Evolutionary conservation across 176 grass and related monocot genomes (phyloP), one percentile per base, ranked within the genome.

Genomic region (Bromus sterilis): DNA sequence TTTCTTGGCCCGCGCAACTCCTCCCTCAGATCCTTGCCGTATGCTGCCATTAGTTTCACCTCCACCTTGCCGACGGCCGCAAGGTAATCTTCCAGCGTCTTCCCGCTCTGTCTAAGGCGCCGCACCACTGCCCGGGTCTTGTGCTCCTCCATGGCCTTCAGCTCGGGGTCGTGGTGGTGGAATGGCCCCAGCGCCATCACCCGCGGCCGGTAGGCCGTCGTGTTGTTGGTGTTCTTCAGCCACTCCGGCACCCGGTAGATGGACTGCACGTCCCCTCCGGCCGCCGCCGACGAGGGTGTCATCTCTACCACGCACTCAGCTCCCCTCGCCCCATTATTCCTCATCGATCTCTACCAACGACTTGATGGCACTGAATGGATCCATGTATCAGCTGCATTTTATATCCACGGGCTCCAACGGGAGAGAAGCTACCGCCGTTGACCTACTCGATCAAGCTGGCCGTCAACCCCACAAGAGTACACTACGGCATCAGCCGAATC

Each of bases 91-190:
- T 29, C 4, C 12, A 76, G 21, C 9, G 14, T 26, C 39, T 48
- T 75, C 1, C 39, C 16, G 11, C 79, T 9, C 12, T 86, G 61
- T 49, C 28, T 65, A 59, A 88, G 66, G 26, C 89, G 74, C 63
- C 86, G 86, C 11, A 33, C 13, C 11, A 86, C 73, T 5, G 86
- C 82, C 14, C 83, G 43, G 31, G 20, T 75, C 75, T 92, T 92
- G 83, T 92, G 86, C 79, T 80, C 75, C 66, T 89, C 83, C 75
- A 89, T 88, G 59, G 76, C 67, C 10, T 6, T 4, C 30, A 89
- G 29, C 4, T 75, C 24, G 41, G 23, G 1, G 12, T 67, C 56
- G 33, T 63, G n/a, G 60, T 85, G 85, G 85, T 91, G 85, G 74
- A 88, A 88, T 6, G 46, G 46, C 46, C 46, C 46, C 46, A 51